Percentiles rank a stretch among this genome's conserved stretches.
phyloP scores from a whole-genome alignment of 768 basidiomycete species.

The Tephrocybe sp. region DNA sequence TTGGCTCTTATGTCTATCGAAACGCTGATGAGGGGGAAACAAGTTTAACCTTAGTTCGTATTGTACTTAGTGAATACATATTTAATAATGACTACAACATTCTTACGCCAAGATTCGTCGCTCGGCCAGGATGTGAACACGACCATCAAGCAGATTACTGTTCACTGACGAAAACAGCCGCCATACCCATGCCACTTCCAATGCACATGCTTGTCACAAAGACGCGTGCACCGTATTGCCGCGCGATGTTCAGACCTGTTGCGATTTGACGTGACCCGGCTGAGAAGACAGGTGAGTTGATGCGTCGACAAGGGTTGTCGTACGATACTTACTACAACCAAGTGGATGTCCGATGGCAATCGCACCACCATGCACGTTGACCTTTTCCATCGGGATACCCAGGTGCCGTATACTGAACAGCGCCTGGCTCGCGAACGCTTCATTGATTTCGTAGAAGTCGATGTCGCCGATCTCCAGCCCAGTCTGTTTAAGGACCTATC shows the following conservation, averaged over 20 bases:
- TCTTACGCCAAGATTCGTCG: too few relatives aligned
- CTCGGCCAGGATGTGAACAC: too few relatives aligned
- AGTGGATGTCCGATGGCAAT: slow-evolving; percentile 91
- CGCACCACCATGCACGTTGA: slow-evolving; percentile 86
- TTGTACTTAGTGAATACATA: too few relatives aligned
- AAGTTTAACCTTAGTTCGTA: too few relatives aligned
- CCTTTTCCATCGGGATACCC: slow-evolving; percentile 72
- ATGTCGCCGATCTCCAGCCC: slow-evolving; percentile 71
- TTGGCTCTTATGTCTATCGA: too few relatives aligned
- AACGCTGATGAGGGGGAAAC: too few relatives aligned
- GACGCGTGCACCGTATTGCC: slow-evolving; percentile 70
- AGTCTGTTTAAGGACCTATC: slow-evolving; percentile 53
- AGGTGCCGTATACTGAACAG: slow-evolving; percentile 72
- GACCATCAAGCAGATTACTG: slow-evolving; percentile 48
- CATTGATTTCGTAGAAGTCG: slow-evolving; percentile 93
- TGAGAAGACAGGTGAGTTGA: slow-evolving; percentile 22
- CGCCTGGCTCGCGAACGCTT: slow-evolving; percentile 86
- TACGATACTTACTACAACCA: slow-evolving; percentile 64
- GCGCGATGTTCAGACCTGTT: slow-evolving; percentile 83
- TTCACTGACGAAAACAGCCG: slow-evolving; percentile 83
- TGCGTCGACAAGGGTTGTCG: not conserved
- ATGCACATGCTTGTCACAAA: slow-evolving; percentile 94
- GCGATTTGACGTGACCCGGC: slow-evolving; percentile 91
- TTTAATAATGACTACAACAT: too few relatives aligned
- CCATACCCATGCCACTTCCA: slow-evolving; percentile 91